Conservation (phyloP, 495 filamentous ascomycete genomes). For the Penicillium pancosmium region DNA sequence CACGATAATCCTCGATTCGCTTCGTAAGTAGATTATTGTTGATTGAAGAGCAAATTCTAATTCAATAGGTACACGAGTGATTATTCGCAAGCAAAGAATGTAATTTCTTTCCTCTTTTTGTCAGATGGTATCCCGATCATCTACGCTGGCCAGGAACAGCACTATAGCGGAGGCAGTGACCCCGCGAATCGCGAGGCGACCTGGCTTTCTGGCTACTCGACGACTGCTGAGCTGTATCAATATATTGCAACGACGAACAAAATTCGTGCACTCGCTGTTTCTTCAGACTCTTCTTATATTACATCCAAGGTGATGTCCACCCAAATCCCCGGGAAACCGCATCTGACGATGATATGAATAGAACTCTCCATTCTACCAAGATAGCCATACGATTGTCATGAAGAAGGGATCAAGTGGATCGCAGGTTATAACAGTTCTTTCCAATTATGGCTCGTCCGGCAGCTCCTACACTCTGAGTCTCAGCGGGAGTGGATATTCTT, state of each 20-base stretch:
- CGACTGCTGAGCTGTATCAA: conserved; percentile 60
- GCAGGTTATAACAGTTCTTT: conserved; percentile 58
- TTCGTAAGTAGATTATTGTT: conserved; percentile 31
- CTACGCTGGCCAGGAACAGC: conserved; percentile 77
- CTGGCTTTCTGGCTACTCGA: conserved; percentile 70
- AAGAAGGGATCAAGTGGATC: conserved; percentile 58
- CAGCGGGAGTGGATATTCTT: conserved; percentile 30
- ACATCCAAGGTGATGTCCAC: conserved; percentile 38
- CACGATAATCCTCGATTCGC: conserved; percentile 75
- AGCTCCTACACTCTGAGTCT: conserved; percentile 48
- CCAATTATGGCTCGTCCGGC: conserved; percentile 55
- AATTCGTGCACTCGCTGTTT: conserved; percentile 59
- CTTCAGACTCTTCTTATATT: conserved; percentile 48
- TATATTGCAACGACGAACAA: conserved; percentile 61
- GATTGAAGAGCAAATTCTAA: not conserved
- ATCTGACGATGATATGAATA: not conserved
- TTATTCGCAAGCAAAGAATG: conserved; percentile 63
- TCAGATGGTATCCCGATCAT: conserved; percentile 68
- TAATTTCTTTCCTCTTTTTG: conserved; percentile 70
- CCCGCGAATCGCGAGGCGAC: conserved; percentile 75
- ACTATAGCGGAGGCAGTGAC: conserved; percentile 63
- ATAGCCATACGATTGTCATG: conserved; percentile 57
- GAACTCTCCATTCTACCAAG: conserved; percentile 52
- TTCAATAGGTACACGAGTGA: conserved; percentile 31
- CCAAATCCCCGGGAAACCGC: not conserved